These are phyloP conservation scores for Yamadazyma taylorii DNA, from an alignment of 1,139 yeast species.

Conservation along the genomic window DNA sequence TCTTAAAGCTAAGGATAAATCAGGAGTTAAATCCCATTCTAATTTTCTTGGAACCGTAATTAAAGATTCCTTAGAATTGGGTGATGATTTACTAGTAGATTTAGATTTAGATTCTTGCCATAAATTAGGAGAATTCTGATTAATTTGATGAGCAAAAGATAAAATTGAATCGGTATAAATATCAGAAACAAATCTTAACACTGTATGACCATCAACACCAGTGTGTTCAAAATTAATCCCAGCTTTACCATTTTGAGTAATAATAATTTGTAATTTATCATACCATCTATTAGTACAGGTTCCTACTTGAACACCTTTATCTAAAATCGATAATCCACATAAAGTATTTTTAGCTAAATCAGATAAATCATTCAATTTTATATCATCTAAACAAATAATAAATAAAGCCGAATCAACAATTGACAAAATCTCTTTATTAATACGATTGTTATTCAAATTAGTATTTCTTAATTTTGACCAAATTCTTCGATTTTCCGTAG, in stretches of 20 bases:
- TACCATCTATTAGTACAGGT: slow-evolving; percentile 96
- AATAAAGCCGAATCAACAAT: slow-evolving; percentile 81
- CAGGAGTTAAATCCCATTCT: slow-evolving; percentile 83
- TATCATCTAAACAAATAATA: slow-evolving; percentile 78
- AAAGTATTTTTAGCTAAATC: slow-evolving; percentile 80
- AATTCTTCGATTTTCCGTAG: slow-evolving; percentile 81
- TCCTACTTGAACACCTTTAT: slow-evolving; percentile 86
- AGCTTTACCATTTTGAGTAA: slow-evolving; percentile 89
- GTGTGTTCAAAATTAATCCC: slow-evolving; percentile 95
- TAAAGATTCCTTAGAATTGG: slow-evolving; percentile 27
- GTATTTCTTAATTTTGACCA: slow-evolving; percentile 77
- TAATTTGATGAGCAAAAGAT: slow-evolving; percentile 81
- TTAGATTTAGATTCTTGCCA: slow-evolving; percentile 45
- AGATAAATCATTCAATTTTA: slow-evolving; percentile 62
- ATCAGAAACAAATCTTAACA: slow-evolving; percentile 81
- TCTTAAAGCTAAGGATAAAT: slow-evolving; percentile 74
- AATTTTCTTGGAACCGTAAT: slow-evolving; percentile 79
- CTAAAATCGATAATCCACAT: slow-evolving; percentile 79
- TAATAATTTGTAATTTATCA: slow-evolving; percentile 84
- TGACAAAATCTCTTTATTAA: slow-evolving; percentile 68
- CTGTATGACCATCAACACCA: slow-evolving; percentile 95
- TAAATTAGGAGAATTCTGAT: slow-evolving; percentile 75
- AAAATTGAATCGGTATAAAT: slow-evolving; percentile 88
- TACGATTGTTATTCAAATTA: slow-evolving; percentile 40
- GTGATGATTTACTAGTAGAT: slow-evolving; percentile 9